Evolutionary conservation across 1,284 basidiomycete species (phyloP), one percentile per base, ranked within the genome.

Genomic region (Ustilago cynodontis): DNA sequence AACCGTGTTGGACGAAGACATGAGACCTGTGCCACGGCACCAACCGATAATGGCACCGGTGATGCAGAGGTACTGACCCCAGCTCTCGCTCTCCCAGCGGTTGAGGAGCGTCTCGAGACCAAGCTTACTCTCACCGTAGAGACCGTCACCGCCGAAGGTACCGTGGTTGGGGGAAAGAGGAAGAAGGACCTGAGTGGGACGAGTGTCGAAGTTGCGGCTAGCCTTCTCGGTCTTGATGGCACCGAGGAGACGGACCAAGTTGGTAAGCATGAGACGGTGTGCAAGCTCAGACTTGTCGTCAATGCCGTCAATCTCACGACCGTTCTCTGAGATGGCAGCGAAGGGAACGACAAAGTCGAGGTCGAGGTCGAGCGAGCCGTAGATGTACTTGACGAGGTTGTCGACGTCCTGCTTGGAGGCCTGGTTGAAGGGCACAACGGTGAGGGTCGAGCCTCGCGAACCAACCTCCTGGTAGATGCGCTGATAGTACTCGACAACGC

Each of bases 61-160:
- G 71, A 99, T 90, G 88, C 95, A 98, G 54, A 99, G 90, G 87
- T 99, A 99, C 88, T 98, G 95, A 76, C 95, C 95, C 97, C 96
- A 99, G 86, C 77, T 79, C 70, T 83, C 94, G 94, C 87, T 98
- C 95, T n/a, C 91, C 96, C 96, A 98, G 63, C 96, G 91, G 87
- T 97, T 94, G 91, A 98, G 98, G 37, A 99, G 89, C 0, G 96
- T 98, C 88, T 98, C 96, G 71, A 99, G 89, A 28, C 95, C 94
- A 79, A 99, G 95, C 91, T 99, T 99, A 43, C 94, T 97, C 88
- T 99, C 96, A 7, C 95, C 95, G 87, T 99, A 99, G 56, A 99
- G 89, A 79, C 97, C 97, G 85, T 98, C 97, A 83, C 95, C 97
- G 54, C 96, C 96, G 87, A 99, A 98, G 54, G 96, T 89, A 81